phyloP scores from a whole-genome alignment of 1,284 basidiomycete genomes.

The Austroboletus rostrupii region DNA sequence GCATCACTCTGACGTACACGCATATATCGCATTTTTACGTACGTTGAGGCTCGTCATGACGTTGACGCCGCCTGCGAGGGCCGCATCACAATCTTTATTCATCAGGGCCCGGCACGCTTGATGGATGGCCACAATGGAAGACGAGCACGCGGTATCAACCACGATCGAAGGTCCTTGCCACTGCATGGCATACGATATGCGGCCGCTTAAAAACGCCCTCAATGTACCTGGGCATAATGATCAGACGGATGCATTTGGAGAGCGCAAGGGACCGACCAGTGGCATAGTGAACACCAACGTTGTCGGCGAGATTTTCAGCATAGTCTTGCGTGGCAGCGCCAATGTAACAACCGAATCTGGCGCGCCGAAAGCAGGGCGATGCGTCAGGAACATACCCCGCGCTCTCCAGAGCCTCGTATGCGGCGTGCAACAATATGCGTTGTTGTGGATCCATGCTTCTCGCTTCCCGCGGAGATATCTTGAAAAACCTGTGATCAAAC shows the following conservation, averaged over 20 bases:
- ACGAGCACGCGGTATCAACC: constrained; percentile 71
- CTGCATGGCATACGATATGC: constrained; percentile 64
- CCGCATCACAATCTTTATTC: constrained; percentile 60
- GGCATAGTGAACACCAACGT: constrained; percentile 67
- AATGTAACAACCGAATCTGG: constrained; percentile 59
- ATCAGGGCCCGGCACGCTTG: constrained; percentile 63
- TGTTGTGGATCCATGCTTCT: constrained; percentile 74
- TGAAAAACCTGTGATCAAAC: constrained; percentile 71
- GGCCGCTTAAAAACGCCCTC: constrained; percentile 64
- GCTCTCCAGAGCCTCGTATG: constrained; percentile 64
- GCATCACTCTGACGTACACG: constrained; percentile 6
- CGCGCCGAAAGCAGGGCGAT: constrained; percentile 47
- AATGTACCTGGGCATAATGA: constrained; percentile 49
- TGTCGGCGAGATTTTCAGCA: constrained; percentile 54
- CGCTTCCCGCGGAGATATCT: constrained; percentile 68
- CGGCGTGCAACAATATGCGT: constrained; percentile 59
- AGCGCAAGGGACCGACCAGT: constrained; percentile 49
- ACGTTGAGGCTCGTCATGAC: constrained; percentile 69
- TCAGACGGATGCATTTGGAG: constrained; percentile 2
- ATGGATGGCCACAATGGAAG: constrained; percentile 62
- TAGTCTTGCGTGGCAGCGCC: constrained; percentile 71
- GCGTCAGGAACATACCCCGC: constrained; percentile 64
- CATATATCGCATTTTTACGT: constrained; percentile 22
- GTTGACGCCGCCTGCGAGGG: constrained; percentile 72
- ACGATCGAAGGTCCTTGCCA: constrained; percentile 67